These are phyloP conservation scores for Bipolaris oryzae DNA, from an alignment of 2,329 filamentous ascomycete genomes.

Conservation along the genomic window DNA sequence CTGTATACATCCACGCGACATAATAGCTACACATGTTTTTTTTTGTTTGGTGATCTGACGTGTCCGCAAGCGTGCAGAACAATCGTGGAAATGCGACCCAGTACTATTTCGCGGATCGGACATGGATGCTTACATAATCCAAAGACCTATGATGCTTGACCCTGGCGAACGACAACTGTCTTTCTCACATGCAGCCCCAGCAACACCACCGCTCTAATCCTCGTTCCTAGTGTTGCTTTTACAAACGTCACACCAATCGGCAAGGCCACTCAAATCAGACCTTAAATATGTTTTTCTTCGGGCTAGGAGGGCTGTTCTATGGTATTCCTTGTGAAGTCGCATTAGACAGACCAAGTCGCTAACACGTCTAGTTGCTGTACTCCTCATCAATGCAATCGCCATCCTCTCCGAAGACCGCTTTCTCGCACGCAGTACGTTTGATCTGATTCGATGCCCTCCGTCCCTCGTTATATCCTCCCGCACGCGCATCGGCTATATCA, in stretches of 20 bases:
- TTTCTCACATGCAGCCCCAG: slow-evolving; percentile 25
- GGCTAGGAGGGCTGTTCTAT: slow-evolving; percentile 74
- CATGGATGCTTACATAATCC: slow-evolving; percentile 11
- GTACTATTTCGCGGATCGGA: background rate
- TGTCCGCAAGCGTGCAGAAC: background rate
- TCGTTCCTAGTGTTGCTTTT: background rate
- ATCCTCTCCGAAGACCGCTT: slow-evolving; percentile 95
- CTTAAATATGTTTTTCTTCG: slow-evolving; percentile 69
- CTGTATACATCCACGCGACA: background rate
- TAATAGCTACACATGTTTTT: background rate
- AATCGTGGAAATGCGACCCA: background rate
- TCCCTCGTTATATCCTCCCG: background rate
- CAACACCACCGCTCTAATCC: slow-evolving; percentile 7
- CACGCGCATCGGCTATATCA: background rate
- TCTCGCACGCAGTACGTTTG: slow-evolving; percentile 73
- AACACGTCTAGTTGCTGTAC: slow-evolving; percentile 68
- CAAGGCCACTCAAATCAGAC: background rate
- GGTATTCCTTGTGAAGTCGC: slow-evolving; percentile 52
- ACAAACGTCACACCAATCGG: background rate
- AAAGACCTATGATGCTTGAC: slow-evolving; percentile 3
- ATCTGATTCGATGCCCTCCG: background rate
- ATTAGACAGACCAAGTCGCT: slow-evolving; percentile 16
- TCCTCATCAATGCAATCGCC: slow-evolving; percentile 91
- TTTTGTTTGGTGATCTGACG: background rate
- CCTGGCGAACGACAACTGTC: slow-evolving; percentile 29